Percentiles rank a stretch among this genome's conserved stretches.
Evolutionary conservation across 371 early-diverging fungal genomes (phyloP).

Genomic region (Polyrhizophydium stewartii): DNA sequence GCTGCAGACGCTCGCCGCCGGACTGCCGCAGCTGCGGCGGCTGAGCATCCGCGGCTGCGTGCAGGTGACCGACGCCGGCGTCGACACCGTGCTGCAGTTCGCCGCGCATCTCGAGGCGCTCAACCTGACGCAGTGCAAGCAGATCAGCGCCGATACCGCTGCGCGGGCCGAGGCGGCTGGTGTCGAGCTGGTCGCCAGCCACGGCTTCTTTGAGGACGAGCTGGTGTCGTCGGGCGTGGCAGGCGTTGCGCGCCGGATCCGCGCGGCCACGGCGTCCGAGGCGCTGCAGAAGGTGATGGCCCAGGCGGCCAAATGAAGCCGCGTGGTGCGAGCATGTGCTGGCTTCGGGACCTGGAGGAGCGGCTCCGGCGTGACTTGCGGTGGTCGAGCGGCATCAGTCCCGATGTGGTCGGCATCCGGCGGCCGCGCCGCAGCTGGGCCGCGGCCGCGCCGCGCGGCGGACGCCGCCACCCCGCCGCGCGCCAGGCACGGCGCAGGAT

Average conservation of each 20-base stretch:
- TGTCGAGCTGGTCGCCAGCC: not conserved
- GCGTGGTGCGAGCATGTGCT: too few species aligned
- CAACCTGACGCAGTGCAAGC: conserved; percentile 7
- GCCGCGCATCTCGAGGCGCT: not conserved
- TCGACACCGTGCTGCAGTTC: conserved; percentile 8
- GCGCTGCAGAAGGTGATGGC: too few species aligned
- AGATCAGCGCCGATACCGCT: not conserved
- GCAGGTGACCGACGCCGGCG: conserved; percentile 56
- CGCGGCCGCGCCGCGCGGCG: not conserved
- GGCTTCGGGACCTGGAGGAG: too few species aligned
- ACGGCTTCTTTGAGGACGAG: conserved; percentile 1
- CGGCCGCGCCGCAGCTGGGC: too few species aligned
- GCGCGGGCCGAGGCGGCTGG: not conserved
- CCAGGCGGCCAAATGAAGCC: too few species aligned
- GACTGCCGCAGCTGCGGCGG: conserved; percentile 32
- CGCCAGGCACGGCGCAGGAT: not conserved
- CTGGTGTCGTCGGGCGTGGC: not conserved
- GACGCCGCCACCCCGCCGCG: not conserved
- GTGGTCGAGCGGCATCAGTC: too few species aligned
- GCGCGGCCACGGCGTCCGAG: not conserved
- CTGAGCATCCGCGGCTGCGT: conserved; percentile 62
- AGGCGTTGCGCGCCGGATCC: not conserved
- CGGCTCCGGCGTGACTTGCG: too few species aligned
- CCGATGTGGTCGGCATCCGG: too few species aligned
- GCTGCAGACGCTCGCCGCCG: conserved; percentile 34